Evolutionary conservation across 768 basidiomycete species (phyloP), one percentile per base, ranked within the genome.

Genomic region (Pleurotus pulmonarius): DNA sequence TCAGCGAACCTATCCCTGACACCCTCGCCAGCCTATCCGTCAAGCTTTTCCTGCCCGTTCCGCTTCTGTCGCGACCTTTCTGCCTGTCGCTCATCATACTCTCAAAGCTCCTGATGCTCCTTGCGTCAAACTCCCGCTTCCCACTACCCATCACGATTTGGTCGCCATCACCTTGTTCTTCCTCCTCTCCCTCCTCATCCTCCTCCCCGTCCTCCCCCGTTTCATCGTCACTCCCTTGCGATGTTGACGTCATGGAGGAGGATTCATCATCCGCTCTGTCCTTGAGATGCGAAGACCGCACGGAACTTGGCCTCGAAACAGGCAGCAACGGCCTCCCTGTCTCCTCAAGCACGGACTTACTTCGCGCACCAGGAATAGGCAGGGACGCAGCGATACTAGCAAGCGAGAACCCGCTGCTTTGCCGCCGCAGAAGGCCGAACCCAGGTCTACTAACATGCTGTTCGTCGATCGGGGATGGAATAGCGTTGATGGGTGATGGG

Each of bases 31-130:
- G 69, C 38, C 94, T 78, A 71, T 94, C 94, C 15, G 88, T 82
- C 43, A 98, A 70, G 61, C 85, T 94, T 69, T 85, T 87, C 55
- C 92, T 51, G 57, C 56, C 63, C 51, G 53, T 63, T 53, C 43
- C 65, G 63, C 57, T 66, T 61, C 57, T 68, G 61, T 57, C 58
- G 59, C 59, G 58, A 61, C 37, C 60, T 60, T 59, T 72, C 59
- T 75, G 71, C 38, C 75, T n/a, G 7, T 53, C 74, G 64, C 77
- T 85, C 78, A 92, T 74, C 92, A 92, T 93, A 61, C 83, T 93
- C 74, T 87, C 88, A 64, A 95, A 94, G 67, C 92, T 94, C 61
- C 83, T 74, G 53, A 94, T 89, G 62, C 92, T 93, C 70, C 87
- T 76, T 43, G 83, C 63, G 68, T 92, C 92, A 56, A 77, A 70